Evolutionary conservation across 2,329 filamentous ascomycete genomes (phyloP).

Genomic region (Claviceps sp.): DNA sequence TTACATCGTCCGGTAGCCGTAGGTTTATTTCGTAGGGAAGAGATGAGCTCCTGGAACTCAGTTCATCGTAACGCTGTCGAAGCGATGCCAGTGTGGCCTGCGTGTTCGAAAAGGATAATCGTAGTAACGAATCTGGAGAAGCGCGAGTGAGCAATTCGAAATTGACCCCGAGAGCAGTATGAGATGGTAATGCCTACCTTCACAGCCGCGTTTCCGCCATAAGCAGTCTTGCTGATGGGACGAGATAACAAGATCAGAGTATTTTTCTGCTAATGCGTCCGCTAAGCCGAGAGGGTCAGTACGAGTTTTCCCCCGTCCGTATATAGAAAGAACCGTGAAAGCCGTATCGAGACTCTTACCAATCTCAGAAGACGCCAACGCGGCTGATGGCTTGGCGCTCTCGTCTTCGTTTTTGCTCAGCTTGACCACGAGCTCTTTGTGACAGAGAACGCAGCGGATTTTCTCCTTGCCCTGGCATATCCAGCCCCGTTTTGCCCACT

Average conservation of each 20-base stretch:
- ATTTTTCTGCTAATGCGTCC: conserved; percentile 61
- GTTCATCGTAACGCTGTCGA: conserved; percentile 50
- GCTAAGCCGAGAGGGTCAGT: conserved; percentile 22
- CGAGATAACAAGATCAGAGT: conserved; percentile 56
- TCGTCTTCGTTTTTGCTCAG: conserved; percentile 48
- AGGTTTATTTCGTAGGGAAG: conserved; percentile 50
- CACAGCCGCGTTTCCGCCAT: conserved; percentile 80
- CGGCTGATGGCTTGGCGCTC: conserved; percentile 38
- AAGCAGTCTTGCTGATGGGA: conserved; percentile 72
- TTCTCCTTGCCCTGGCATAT: conserved; percentile 70
- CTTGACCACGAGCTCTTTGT: conserved; percentile 71
- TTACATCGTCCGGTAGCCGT: conserved; percentile 38
- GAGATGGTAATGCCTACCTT: conserved; percentile 39
- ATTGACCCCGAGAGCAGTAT: background rate
- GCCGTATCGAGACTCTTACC: conserved; percentile 15
- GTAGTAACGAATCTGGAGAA: conserved; percentile 41
- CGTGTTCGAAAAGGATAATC: conserved; percentile 49
- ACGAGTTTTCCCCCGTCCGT: background rate
- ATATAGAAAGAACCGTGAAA: background rate
- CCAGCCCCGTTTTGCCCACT: conserved; percentile 94
- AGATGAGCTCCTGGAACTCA: conserved; percentile 38
- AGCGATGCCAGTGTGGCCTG: conserved; percentile 43
- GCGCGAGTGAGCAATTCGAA: background rate
- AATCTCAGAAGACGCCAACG: conserved; percentile 47
- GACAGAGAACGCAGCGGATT: conserved; percentile 75